A percentile compares a stretch with the other conserved stretches of the same genome.
phyloP scores from a whole-genome alignment of 352 stramenopile genomes.

The Phytophthora cajani region DNA sequence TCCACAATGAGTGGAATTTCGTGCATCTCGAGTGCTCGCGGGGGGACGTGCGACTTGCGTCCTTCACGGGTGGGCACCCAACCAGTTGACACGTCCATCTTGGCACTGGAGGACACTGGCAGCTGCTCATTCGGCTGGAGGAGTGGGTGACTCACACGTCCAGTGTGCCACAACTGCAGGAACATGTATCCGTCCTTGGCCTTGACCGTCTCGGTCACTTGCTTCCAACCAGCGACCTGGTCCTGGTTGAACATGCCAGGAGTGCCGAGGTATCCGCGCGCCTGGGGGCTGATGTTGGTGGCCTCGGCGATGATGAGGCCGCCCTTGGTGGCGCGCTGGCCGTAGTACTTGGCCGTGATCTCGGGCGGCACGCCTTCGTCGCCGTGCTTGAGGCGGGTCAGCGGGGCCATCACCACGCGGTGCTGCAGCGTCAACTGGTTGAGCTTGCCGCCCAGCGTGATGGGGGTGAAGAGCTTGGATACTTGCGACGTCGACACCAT shows the following conservation, averaged over 20 bases:
- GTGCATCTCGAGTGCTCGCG: conserved; percentile 65
- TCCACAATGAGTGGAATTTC: conserved; percentile 76
- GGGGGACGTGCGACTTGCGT: conserved; percentile 49
- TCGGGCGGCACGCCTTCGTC: conserved; percentile 43
- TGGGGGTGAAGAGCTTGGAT: conserved; percentile 40
- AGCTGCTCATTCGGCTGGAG: conserved; percentile 51
- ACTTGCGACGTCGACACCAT: conserved; percentile 33
- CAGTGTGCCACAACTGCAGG: conserved; percentile 44
- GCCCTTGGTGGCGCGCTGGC: conserved; percentile 42
- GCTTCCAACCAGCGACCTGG: conserved; percentile 60
- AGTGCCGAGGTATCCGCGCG: conserved; percentile 35
- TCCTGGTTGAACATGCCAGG: conserved; percentile 58
- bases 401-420: conserved; percentile 62
- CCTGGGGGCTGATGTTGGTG: no score
- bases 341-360: conserved; percentile 54
- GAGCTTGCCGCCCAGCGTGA: conserved; percentile 39
- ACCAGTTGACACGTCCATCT: conserved; percentile 29
- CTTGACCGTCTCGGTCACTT: conserved; percentile 70
- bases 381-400: conserved; percentile 48
- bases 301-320: conserved; percentile 1
- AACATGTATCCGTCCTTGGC: conserved; percentile 41
- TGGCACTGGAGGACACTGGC: conserved; percentile 57
- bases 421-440: conserved; percentile 55
- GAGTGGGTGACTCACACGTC: conserved; percentile 37
- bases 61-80: conserved; percentile 40